phyloP scores from a whole-genome alignment of 1,139 yeast species.

The Eremothecium cymbalariae region DNA sequence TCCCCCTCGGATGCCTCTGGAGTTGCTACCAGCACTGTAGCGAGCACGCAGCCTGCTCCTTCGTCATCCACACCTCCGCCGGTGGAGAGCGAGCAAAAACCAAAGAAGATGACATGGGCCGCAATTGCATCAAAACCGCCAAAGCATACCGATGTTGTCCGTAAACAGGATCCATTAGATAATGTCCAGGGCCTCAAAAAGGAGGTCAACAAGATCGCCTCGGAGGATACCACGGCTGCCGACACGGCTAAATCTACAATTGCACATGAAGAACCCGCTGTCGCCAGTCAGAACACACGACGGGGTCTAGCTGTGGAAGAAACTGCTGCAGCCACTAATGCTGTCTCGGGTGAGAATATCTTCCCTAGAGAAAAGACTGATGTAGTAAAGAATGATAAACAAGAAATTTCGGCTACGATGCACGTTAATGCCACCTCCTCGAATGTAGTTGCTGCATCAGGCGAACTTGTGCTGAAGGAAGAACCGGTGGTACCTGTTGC shows the following conservation, averaged over 20 bases:
- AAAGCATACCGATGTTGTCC: conserved; percentile 20
- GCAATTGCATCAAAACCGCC: conserved; percentile 35
- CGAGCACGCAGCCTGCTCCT: no score
- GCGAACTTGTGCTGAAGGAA: not conserved
- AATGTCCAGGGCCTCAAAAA: conserved; percentile 18
- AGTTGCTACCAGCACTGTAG: conserved; percentile 1
- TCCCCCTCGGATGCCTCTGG: conserved; percentile 1
- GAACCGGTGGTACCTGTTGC: not conserved
- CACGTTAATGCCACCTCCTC: no score
- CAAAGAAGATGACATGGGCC: conserved; percentile 35
- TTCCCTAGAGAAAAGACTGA: conserved; percentile 6
- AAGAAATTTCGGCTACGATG: conserved; percentile 1
- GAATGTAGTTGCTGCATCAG: not conserved
- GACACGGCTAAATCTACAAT: not conserved
- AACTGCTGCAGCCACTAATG: not conserved
- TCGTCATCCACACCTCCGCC: not conserved
- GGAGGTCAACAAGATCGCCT: conserved; percentile 16
- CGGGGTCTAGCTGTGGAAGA: no score
- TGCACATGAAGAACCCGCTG: not conserved
- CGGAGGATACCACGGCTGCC: not conserved
- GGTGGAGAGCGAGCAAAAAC: conserved; percentile 11
- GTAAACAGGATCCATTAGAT: conserved; percentile 17
- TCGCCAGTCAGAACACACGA: no score
- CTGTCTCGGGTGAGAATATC: not conserved
- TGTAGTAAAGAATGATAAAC: conserved; percentile 8